Conservation (phyloP, 2,329 filamentous ascomycete species). For the Monilinia vaccinii-corymbosi region DNA sequence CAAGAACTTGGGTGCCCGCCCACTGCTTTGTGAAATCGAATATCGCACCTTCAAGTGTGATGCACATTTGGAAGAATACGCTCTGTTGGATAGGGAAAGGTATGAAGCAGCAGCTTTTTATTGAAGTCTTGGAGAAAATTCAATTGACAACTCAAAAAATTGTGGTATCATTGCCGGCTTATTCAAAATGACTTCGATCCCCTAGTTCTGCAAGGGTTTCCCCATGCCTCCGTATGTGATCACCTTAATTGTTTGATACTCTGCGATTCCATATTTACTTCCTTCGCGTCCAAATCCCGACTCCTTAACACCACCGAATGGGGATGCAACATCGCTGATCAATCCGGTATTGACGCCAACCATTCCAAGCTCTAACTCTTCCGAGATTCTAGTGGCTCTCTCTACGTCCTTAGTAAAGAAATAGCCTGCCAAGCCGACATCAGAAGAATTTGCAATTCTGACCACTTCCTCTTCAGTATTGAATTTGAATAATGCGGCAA, state of each 20-base stretch:
- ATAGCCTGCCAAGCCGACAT: constrained; percentile 88
- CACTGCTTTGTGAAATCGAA: background rate
- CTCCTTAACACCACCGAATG: constrained; percentile 50
- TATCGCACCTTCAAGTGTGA: background rate
- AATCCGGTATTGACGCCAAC: constrained; percentile 72
- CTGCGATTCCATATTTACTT: constrained; percentile 43
- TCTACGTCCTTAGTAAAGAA: constrained; percentile 68
- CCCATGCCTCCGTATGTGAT: constrained; percentile 50
- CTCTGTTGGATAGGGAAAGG: background rate
- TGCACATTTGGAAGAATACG: background rate
- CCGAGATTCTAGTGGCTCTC: constrained; percentile 52
- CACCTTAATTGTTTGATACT: constrained; percentile 44
- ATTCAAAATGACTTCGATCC: background rate
- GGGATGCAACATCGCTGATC: constrained; percentile 45
- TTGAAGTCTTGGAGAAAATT: no score
- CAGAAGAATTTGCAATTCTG: constrained; percentile 66
- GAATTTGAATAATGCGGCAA: constrained; percentile 84
- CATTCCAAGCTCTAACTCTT: constrained; percentile 76
- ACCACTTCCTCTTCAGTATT: constrained; percentile 84
- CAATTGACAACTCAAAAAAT: background rate
- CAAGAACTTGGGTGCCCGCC: background rate
- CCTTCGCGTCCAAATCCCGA: constrained; percentile 46
- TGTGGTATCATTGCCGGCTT: constrained; percentile 2
- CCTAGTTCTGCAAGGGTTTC: constrained; percentile 39
- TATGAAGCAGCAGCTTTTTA: no score